These are phyloP conservation scores for Curvularia eragrostidis DNA, from an alignment of 2,329 filamentous ascomycete species.

Conservation along the genomic window DNA sequence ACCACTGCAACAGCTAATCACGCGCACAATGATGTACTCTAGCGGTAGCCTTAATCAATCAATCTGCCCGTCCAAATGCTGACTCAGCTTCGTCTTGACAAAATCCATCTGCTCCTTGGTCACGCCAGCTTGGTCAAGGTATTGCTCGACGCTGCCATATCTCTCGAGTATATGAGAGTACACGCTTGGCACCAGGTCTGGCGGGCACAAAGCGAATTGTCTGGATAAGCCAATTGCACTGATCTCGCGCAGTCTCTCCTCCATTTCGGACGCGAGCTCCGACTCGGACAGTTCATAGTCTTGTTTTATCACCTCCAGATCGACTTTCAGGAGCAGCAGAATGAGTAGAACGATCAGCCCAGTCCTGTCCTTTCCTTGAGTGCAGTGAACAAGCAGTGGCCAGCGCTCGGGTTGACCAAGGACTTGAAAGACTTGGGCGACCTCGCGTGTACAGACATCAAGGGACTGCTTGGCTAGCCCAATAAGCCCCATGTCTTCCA, in stretches of 20 bases:
- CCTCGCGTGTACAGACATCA: constrained; percentile 69
- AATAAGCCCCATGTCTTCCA: constrained; percentile 73
- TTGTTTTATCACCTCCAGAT: constrained; percentile 65
- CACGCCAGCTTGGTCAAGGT: constrained; percentile 68
- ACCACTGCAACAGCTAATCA: no score
- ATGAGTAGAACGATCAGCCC: constrained; percentile 74
- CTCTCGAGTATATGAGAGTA: constrained; percentile 62
- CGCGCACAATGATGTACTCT: no score
- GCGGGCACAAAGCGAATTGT: constrained; percentile 69
- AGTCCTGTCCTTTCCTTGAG: constrained; percentile 86
- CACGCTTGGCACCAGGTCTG: constrained; percentile 68
- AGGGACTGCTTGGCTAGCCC: constrained; percentile 74
- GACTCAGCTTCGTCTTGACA: constrained; percentile 46
- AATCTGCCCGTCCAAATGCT: no score
- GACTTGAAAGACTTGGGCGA: constrained; percentile 61
- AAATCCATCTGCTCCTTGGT: constrained; percentile 43
- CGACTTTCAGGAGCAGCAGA: constrained; percentile 67
- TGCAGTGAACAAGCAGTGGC: constrained; percentile 80
- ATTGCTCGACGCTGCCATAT: constrained; percentile 71
- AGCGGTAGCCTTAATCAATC: no score
- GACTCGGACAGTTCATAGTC: constrained; percentile 75
- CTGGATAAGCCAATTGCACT: constrained; percentile 72
- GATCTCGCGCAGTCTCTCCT: constrained; percentile 72
- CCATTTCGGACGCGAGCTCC: constrained; percentile 67
- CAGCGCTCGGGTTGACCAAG: constrained; percentile 59